Evolutionary conservation across 2,329 filamentous ascomycete genomes (phyloP).

Genomic region (Cercospora sp.): DNA sequence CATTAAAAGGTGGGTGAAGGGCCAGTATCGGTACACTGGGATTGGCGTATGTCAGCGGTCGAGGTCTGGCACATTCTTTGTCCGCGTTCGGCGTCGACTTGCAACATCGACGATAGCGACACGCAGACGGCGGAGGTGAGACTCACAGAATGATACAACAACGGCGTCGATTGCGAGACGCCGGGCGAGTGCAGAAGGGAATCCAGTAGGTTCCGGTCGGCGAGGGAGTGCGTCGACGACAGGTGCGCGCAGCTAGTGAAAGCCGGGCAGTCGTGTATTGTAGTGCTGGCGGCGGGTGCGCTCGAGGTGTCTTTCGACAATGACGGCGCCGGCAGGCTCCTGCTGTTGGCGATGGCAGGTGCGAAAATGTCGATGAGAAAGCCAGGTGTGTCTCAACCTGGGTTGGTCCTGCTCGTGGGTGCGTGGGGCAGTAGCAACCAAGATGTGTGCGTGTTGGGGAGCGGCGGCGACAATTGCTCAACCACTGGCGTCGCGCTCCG

Average conservation of each 20-base stretch:
- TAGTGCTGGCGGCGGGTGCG: constrained; percentile 8
- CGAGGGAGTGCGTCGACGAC: constrained; percentile 23
- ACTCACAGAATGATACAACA: constrained; percentile 39
- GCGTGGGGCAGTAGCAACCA: not conserved
- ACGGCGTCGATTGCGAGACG: constrained; percentile 23
- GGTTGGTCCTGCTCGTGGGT: constrained; percentile 10
- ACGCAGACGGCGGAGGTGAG: not conserved
- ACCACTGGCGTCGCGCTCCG: not conserved
- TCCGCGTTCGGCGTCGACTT: not conserved
- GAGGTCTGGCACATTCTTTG: constrained; percentile 9
- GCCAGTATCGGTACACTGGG: constrained; percentile 20
- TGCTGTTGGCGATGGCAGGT: not conserved
- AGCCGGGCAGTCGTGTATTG: constrained; percentile 28
- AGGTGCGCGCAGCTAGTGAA: constrained; percentile 43
- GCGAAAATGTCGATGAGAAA: not conserved
- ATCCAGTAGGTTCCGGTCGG: constrained; percentile 22
- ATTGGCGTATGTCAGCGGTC: constrained; percentile 16
- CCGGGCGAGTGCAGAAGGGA: constrained; percentile 14
- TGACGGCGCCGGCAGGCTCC: not conserved
- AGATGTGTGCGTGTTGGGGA: constrained; percentile 1
- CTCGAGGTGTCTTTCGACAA: constrained; percentile 13
- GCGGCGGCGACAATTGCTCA: not conserved
- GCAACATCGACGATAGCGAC: not conserved
- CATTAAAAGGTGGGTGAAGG: constrained; percentile 43
- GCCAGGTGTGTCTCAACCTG: constrained; percentile 9